These are phyloP conservation scores for Haematococcus lacustris DNA, from an alignment of 139 green algal genomes.

Conservation along the genomic window DNA sequence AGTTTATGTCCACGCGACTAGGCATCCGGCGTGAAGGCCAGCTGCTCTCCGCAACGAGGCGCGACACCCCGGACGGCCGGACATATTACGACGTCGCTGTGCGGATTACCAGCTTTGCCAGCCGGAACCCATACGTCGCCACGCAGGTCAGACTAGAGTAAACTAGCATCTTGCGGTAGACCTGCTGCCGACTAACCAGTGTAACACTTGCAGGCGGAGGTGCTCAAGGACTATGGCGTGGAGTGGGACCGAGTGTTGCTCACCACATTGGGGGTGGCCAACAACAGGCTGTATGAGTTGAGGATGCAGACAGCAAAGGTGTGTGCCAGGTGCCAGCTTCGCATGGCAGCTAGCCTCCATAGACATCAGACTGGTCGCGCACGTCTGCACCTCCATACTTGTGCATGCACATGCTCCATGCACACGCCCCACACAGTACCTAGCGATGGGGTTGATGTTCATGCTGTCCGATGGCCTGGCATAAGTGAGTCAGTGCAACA, in stretches of 20 bases:
- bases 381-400: neutral
- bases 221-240: constrained; percentile 38
- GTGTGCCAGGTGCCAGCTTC: neutral
- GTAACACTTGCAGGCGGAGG: constrained; percentile 19
- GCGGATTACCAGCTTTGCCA: constrained; percentile 66
- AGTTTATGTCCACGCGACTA: constrained; percentile 95
- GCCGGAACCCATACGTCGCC: constrained; percentile 67
- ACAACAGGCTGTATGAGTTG: constrained; percentile 74
- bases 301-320: constrained; percentile 59
- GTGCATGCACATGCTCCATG: neutral
- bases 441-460: neutral
- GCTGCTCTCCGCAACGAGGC: constrained; percentile 17
- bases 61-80: constrained; percentile 22
- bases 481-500: too few species aligned
- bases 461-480: too few species aligned
- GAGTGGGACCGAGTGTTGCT: constrained; percentile 78
- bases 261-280: constrained; percentile 74
- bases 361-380: neutral
- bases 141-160: constrained; percentile 23
- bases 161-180: too few species aligned
- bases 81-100: constrained; percentile 45
- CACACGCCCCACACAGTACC: neutral
- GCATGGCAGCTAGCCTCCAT: neutral
- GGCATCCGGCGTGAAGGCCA: constrained; percentile 43
- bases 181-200: too few species aligned